Evolutionary conservation across 768 basidiomycete genomes (phyloP).

Genomic region (Podaxis sp.): DNA sequence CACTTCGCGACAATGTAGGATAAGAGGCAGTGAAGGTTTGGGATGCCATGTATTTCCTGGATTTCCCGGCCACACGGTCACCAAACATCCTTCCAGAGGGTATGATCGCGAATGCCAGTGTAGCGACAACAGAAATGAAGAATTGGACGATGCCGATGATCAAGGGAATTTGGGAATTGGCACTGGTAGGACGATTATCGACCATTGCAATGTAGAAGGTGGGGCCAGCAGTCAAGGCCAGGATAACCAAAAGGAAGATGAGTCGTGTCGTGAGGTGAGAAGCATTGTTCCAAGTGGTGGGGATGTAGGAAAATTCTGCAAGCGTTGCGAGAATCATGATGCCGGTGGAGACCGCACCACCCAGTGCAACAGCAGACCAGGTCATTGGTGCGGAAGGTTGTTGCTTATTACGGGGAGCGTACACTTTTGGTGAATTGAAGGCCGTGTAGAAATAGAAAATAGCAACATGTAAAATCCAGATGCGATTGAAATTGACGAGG

Average conservation of each 20-base stretch:
- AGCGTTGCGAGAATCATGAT: constrained; percentile 95
- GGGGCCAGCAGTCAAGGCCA: constrained; percentile 89
- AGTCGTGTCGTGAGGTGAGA: constrained; percentile 94
- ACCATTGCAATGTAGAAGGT: constrained; percentile 90
- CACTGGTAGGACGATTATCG: constrained; percentile 55
- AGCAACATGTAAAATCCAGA: constrained; percentile 95
- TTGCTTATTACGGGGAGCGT: constrained; percentile 64
- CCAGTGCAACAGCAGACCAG: constrained; percentile 94
- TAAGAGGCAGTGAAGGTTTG: constrained; percentile 99
- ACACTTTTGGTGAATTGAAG: constrained; percentile 93
- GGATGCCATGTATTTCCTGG: constrained; percentile 97
- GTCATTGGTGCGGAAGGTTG: constrained; percentile 83
- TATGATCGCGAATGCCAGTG: constrained; percentile 79
- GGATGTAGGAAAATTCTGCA: constrained; percentile 95
- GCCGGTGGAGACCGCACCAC: constrained; percentile 86
- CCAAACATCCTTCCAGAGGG: constrained; percentile 99
- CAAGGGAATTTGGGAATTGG: constrained; percentile 61
- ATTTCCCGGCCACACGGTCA: constrained; percentile 94
- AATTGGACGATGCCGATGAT: constrained; percentile 95
- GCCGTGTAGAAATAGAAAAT: constrained; percentile 97
- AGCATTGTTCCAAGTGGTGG: constrained; percentile 98
- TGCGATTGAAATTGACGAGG: constrained; percentile 97
- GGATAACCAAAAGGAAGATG: constrained; percentile 85
- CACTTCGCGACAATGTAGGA: constrained; percentile 64
- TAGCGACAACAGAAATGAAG: constrained; percentile 81